Evolutionary conservation across 257 asterid species (phyloP).

Genomic region (Solanum arcanum): DNA sequence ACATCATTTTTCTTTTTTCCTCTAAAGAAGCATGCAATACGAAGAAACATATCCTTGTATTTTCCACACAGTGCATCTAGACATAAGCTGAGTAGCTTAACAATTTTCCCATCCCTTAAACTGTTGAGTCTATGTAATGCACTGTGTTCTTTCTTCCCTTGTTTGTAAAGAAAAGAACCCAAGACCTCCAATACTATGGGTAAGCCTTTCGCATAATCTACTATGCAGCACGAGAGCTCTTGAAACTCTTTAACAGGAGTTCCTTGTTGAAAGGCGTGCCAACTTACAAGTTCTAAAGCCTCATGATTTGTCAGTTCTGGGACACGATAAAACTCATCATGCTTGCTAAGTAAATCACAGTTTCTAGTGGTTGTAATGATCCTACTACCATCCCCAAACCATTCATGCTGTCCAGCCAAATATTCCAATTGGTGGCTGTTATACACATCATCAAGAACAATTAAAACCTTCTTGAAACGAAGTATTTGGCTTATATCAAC

Average conservation of each 20-base stretch:
- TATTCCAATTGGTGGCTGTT: not conserved
- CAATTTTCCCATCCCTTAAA: not conserved
- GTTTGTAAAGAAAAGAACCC: not conserved
- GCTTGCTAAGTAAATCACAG: not conserved
- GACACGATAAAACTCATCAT: not conserved
- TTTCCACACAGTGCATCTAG: not conserved
- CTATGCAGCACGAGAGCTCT: not conserved
- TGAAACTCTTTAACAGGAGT: not conserved
- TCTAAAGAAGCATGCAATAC: not conserved
- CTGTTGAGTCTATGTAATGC: not conserved
- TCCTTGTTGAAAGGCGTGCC: not conserved
- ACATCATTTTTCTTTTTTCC: not conserved
- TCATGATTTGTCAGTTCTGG: not conserved
- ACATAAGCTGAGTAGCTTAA: not conserved
- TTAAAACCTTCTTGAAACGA: not conserved
- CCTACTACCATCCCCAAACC: conserved; percentile 3
- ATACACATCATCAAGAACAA: not conserved
- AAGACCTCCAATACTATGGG: not conserved
- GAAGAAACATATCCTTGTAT: not conserved
- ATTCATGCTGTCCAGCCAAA: not conserved
- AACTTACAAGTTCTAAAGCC: not conserved
- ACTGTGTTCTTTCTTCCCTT: not conserved
- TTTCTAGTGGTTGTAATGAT: not conserved
- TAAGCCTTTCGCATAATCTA: not conserved
- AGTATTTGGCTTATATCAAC: not conserved